Evolutionary conservation across 352 stramenopile genomes (phyloP).

Genomic region (Pythium diclinum): DNA sequence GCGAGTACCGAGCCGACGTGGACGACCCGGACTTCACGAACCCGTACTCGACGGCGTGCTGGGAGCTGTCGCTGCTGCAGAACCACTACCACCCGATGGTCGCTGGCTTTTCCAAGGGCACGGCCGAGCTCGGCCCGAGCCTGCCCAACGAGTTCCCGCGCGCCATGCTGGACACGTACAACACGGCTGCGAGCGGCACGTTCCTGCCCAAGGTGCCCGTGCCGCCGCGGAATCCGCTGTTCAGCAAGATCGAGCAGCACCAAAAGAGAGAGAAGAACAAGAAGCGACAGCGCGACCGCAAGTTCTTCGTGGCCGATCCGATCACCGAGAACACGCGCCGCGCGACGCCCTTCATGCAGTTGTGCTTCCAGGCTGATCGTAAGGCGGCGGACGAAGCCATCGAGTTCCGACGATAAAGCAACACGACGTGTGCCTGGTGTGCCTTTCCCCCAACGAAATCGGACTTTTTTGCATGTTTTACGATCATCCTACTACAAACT

Average conservation of each 20-base stretch:
- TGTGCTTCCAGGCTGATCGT: slow-evolving; percentile 35
- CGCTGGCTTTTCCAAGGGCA: slow-evolving; percentile 58
- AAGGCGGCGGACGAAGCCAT: slow-evolving; percentile 10
- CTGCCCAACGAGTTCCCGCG: slow-evolving; percentile 68
- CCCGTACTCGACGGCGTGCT: slow-evolving; percentile 91
- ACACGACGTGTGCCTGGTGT: not conserved
- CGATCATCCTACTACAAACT: slow-evolving; percentile 4
- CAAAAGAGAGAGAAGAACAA: slow-evolving; percentile 55
- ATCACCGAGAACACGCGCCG: slow-evolving; percentile 28
- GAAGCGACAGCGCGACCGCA: slow-evolving; percentile 48
- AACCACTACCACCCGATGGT: slow-evolving; percentile 87
- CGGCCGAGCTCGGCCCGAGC: slow-evolving; percentile 50
- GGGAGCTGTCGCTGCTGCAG: slow-evolving; percentile 89
- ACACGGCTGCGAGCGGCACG: slow-evolving; percentile 32
- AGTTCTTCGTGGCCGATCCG: slow-evolving; percentile 74
- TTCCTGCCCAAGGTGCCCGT: slow-evolving; percentile 66
- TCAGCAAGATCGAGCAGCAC: slow-evolving; percentile 56
- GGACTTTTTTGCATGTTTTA: slow-evolving; percentile 7
- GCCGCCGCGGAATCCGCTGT: slow-evolving; percentile 63
- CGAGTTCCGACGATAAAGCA: slow-evolving; percentile 29
- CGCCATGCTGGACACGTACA: slow-evolving; percentile 63
- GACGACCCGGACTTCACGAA: slow-evolving; percentile 95
- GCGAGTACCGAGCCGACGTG: slow-evolving; percentile 90
- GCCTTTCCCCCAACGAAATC: not conserved
- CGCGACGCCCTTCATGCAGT: slow-evolving; percentile 36